Conservation (phyloP, 345 rosid species). For the Arabis alpina region DNA sequence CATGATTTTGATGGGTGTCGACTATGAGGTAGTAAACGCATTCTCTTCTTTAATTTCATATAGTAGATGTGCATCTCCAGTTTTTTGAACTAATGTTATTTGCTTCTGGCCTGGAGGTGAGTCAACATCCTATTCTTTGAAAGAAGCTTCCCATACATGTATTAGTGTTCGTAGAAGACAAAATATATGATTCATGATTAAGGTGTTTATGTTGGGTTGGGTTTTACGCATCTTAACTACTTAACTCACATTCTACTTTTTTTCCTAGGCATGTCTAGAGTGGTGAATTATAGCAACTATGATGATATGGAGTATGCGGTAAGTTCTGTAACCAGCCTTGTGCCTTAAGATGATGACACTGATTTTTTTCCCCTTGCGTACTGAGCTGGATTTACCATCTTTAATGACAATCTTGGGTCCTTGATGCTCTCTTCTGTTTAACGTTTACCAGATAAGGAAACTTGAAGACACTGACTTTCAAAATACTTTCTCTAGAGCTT, state of each 20-base stretch:
- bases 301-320: conserved; percentile 98
- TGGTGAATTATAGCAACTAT: conserved; percentile 84
- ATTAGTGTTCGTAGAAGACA: neutral
- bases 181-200: neutral
- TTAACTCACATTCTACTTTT: neutral
- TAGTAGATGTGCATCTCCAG: too few relatives aligned
- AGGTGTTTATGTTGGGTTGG: conserved; percentile 14
- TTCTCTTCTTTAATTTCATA: too few relatives aligned
- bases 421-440: conserved; percentile 24
- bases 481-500: conserved; percentile 85
- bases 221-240: neutral
- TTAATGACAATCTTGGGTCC: neutral
- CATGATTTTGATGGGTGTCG: too few relatives aligned
- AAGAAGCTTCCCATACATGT: neutral
- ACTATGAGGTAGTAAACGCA: too few relatives aligned
- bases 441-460: conserved; percentile 82
- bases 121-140: neutral
- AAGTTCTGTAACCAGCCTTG: conserved; percentile 50
- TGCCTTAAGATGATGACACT: too few relatives aligned
- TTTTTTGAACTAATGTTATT: too few relatives aligned
- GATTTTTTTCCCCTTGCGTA: too few relatives aligned
- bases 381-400: neutral
- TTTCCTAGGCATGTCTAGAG: conserved; percentile 79
- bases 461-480: conserved; percentile 87
- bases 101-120: too few relatives aligned